These are phyloP conservation scores for Pythium plurisporium DNA, from an alignment of 352 stramenopile species.

Conservation along the genomic window DNA sequence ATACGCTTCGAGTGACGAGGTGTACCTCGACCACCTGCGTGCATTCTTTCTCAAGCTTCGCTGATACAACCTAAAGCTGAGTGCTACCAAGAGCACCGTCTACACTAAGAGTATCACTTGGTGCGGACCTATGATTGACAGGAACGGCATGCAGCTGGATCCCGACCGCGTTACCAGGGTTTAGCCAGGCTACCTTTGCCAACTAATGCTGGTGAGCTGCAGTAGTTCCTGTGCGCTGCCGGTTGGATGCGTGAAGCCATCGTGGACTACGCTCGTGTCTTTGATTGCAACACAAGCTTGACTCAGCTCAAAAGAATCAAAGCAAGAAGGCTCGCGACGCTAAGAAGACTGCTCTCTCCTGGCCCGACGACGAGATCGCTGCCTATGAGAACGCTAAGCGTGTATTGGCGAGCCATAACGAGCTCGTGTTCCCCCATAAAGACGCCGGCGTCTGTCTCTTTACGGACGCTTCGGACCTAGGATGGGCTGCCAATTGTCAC, in stretches of 20 bases:
- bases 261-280: neutral
- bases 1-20: neutral
- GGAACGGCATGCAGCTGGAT: neutral
- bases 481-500: neutral
- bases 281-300: neutral
- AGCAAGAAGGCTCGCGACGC: neutral
- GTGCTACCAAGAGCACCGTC: conserved; percentile 5
- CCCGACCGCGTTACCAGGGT: neutral
- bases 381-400: neutral
- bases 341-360: neutral
- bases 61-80: conserved; percentile 5
- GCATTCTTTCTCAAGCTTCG: neutral
- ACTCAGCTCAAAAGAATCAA: neutral
- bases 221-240: conserved; percentile 14
- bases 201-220: conserved; percentile 1
- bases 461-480: neutral
- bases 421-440: neutral
- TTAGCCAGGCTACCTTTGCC: conserved; percentile 1
- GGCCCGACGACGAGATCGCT: neutral
- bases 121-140: conserved; percentile 8
- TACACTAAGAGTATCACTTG: conserved; percentile 2
- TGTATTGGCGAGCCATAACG: neutral
- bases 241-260: conserved; percentile 19
- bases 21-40: neutral
- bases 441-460: neutral